Conservation (phyloP, 108 stramenopile species). For the Cyclotella distinguenda region DNA sequence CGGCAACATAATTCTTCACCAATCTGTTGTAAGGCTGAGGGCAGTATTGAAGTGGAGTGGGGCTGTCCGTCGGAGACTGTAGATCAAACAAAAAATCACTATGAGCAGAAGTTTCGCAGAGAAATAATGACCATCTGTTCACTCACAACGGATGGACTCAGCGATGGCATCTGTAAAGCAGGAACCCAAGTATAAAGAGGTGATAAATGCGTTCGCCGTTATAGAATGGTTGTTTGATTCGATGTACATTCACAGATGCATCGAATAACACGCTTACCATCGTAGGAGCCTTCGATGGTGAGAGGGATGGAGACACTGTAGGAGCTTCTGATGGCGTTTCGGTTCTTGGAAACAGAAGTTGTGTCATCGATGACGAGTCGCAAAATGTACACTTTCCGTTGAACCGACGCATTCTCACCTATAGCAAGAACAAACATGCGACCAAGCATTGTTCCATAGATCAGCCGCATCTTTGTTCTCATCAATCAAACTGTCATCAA, state of each 20-base stretch:
- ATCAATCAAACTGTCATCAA: conserved; percentile 2
- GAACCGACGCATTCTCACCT: too few species aligned
- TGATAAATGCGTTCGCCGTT: not conserved
- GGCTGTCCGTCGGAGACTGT: not conserved
- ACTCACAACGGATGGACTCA: too few species aligned
- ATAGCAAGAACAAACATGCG: not conserved
- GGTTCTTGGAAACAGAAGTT: too few species aligned
- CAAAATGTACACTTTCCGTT: too few species aligned
- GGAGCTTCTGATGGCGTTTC: not conserved
- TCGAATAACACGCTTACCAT: not conserved
- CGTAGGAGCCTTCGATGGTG: not conserved
- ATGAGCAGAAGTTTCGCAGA: not conserved
- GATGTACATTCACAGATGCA: not conserved
- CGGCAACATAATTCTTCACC: not conserved
- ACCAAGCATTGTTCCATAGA: conserved; percentile 1
- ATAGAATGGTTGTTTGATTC: not conserved
- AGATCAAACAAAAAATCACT: not conserved
- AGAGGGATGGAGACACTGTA: not conserved
- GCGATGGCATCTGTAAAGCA: too few species aligned
- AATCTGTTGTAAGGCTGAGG: conserved; percentile 4
- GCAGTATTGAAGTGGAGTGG: conserved; percentile 9
- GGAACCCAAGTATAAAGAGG: too few species aligned
- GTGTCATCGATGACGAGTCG: too few species aligned
- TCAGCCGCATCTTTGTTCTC: conserved; percentile 1
- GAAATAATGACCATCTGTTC: not conserved